These are phyloP conservation scores for Diutina siamensis DNA, from an alignment of 1,139 yeast genomes.

Conservation along the genomic window DNA sequence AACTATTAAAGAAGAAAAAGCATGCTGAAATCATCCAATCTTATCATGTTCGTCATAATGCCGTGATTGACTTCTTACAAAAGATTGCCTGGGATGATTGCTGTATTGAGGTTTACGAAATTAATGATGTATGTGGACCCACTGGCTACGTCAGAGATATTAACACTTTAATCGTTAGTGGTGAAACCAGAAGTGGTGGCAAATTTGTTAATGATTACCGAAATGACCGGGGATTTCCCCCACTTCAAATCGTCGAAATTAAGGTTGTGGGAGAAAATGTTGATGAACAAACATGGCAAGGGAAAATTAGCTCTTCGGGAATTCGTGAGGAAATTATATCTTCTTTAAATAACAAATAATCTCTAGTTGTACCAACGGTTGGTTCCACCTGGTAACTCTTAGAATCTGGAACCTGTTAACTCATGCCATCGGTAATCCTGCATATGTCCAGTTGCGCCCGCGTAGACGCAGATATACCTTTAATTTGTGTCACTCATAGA, in stretches of 20 bases:
- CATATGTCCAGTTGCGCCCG: no score
- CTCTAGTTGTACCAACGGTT: neutral
- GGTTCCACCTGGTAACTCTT: no score
- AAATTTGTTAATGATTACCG: slow-evolving; percentile 57
- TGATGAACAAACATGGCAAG: slow-evolving; percentile 32
- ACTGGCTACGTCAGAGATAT: slow-evolving; percentile 71
- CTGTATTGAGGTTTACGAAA: slow-evolving; percentile 34
- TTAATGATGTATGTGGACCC: slow-evolving; percentile 89
- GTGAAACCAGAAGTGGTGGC: slow-evolving; percentile 74
- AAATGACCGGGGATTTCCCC: slow-evolving; percentile 38
- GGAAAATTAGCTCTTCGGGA: slow-evolving; percentile 77
- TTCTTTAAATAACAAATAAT: no score
- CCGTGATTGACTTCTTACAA: slow-evolving; percentile 33
- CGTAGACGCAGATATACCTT: no score
- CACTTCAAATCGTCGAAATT: slow-evolving; percentile 47
- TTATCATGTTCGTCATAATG: slow-evolving; percentile 36
- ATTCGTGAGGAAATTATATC: slow-evolving; percentile 15
- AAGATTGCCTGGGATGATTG: slow-evolving; percentile 18
- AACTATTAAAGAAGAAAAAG: slow-evolving; percentile 62
- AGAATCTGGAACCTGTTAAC: no score
- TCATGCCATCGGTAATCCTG: no score
- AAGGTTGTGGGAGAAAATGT: slow-evolving; percentile 46
- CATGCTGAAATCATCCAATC: slow-evolving; percentile 55
- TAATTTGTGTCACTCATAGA: no score
- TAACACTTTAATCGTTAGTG: slow-evolving; percentile 69